These are phyloP conservation scores for Dictyostelium capitatum DNA, from an alignment of 78 protist genomes.

Conservation along the genomic window DNA sequence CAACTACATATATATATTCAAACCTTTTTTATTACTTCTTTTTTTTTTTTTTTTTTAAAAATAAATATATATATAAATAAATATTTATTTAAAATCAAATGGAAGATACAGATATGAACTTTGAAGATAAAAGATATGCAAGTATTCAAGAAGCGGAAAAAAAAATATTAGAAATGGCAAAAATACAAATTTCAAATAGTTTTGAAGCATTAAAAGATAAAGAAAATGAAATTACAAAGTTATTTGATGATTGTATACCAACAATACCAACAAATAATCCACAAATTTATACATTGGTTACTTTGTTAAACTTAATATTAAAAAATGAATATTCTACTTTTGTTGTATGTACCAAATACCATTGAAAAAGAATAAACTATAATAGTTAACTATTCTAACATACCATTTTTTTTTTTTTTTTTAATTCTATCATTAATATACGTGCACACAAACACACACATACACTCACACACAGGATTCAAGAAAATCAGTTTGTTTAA, in stretches of 20 bases:
- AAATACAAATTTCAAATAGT: background rate
- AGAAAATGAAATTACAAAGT: background rate
- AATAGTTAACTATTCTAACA: background rate
- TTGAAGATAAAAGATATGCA: background rate
- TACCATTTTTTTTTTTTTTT: background rate
- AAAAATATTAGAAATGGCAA: background rate
- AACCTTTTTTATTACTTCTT: too few relatives aligned
- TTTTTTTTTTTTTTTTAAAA: too few relatives aligned
- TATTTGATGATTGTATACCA: background rate
- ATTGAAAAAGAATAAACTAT: background rate
- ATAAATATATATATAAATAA: too few relatives aligned
- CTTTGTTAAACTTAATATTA: background rate
- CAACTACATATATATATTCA: too few relatives aligned
- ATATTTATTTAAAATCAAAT: too few relatives aligned
- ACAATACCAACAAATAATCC: background rate
- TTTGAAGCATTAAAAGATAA: background rate
- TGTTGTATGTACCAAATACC: background rate
- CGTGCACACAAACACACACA: too few relatives aligned
- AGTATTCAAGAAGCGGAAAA: constrained; percentile 5
- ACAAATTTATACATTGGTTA: background rate
- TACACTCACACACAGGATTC: too few relatives aligned
- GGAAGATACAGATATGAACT: background rate
- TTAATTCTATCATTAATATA: too few relatives aligned
- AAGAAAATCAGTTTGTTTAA: constrained; percentile 1
- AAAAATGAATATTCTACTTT: background rate